Conservation (phyloP, 2,329 filamentous ascomycete species). For the Septoria linicola region DNA sequence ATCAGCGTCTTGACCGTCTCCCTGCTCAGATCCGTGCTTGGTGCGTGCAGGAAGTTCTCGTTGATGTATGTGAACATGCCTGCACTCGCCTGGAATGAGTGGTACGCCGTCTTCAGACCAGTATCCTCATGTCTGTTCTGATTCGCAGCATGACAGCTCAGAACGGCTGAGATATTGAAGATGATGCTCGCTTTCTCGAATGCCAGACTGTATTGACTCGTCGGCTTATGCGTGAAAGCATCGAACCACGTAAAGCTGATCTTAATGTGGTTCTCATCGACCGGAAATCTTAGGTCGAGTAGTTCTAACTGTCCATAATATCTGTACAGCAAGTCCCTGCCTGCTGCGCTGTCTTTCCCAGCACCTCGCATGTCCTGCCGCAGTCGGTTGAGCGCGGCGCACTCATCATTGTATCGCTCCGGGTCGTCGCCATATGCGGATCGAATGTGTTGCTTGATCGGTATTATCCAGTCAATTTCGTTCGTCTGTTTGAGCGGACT, state of each 20-base stretch:
- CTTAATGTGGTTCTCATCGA: conserved; percentile 98
- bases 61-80: conserved; percentile 99
- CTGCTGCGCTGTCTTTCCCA: conserved; percentile 92
- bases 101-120: conserved; percentile 92
- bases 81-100: conserved; percentile 95
- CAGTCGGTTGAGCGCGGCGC: conserved; percentile 86
- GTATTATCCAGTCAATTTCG: conserved; percentile 96
- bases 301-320: conserved; percentile 98
- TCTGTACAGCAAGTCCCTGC: conserved; percentile 87
- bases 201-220: conserved; percentile 90
- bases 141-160: conserved; percentile 91
- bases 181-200: conserved; percentile 99
- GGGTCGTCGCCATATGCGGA: conserved; percentile 95
- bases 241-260: conserved; percentile 99
- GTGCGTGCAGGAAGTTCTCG: conserved; percentile 97
- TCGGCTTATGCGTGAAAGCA: conserved; percentile 98
- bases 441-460: conserved; percentile 89
- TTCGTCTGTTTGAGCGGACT: conserved; percentile 89
- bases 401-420: conserved; percentile 93
- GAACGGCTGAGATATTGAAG: conserved; percentile 96
- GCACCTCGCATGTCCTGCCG: conserved; percentile 98
- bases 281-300: conserved; percentile 88
- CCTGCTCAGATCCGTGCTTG: conserved; percentile 90
- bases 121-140: conserved; percentile 91
- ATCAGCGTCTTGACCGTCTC: conserved; percentile 96